Percentiles rank a stretch among this genome's conserved stretches.
Evolutionary conservation across 129 eudicot species (phyloP).

Genomic region (Artemisia annua): DNA sequence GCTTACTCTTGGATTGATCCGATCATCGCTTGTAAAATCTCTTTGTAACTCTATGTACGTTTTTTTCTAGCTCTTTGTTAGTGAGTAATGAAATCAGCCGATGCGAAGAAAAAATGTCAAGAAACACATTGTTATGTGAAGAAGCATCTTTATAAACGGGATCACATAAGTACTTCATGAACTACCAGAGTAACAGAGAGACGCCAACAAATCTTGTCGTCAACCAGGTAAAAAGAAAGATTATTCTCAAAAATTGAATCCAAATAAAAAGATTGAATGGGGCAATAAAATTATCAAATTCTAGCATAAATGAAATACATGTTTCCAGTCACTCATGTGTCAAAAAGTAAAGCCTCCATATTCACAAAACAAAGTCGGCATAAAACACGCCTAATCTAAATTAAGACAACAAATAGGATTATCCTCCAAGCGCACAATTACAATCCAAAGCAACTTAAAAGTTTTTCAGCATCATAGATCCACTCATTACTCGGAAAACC

Average conservation of each 20-base stretch:
- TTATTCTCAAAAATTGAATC: neutral
- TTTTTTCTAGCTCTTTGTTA: too few relatives aligned
- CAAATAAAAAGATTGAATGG: neutral
- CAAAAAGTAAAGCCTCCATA: conserved; percentile 18
- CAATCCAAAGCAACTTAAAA: conserved; percentile 20
- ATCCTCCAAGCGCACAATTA: conserved; percentile 28
- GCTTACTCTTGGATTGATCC: too few relatives aligned
- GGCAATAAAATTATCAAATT: conserved; percentile 7
- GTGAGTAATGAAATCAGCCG: too few relatives aligned
- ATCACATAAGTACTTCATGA: too few relatives aligned
- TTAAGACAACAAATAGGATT: conserved; percentile 15
- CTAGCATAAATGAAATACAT: neutral
- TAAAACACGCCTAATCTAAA: conserved; percentile 19
- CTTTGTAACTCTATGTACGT: too few relatives aligned
- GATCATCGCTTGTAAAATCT: too few relatives aligned
- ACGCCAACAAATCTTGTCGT: neutral
- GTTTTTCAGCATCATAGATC: conserved; percentile 20
- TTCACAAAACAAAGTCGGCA: conserved; percentile 36
- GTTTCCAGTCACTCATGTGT: neutral
- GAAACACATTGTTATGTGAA: too few relatives aligned
- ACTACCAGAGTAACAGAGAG: neutral
- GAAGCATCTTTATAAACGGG: too few relatives aligned
- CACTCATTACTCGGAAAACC: conserved; percentile 25
- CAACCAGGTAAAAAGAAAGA: neutral
- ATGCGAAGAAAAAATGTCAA: too few relatives aligned